Evolutionary conservation across 1,139 yeast species (phyloP).

Genomic region (Hemisphaericaspora xylofermentans): DNA sequence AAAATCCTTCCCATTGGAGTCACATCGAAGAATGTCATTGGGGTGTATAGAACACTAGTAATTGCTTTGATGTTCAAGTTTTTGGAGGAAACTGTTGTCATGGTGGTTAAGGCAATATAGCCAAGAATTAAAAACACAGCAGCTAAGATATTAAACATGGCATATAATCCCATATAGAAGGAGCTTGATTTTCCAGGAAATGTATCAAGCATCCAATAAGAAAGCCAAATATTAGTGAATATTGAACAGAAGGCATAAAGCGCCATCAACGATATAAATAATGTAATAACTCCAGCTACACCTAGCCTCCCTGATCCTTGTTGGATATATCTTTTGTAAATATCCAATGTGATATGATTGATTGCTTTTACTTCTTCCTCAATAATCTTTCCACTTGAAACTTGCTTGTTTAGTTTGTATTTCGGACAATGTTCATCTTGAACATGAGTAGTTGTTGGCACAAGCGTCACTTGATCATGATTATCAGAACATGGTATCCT

Average conservation of each 20-base stretch:
- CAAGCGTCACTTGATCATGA: conserved; percentile 14
- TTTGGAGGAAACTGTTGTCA: conserved; percentile 49
- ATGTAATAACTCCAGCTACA: conserved; percentile 19
- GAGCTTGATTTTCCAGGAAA: conserved; percentile 46
- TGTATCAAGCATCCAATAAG: conserved; percentile 70
- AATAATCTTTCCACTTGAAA: conserved; percentile 29
- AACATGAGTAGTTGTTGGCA: conserved; percentile 25
- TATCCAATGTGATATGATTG: conserved; percentile 27
- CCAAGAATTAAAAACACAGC: conserved; percentile 36
- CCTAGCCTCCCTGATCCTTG: conserved; percentile 54
- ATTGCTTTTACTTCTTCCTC: conserved; percentile 37
- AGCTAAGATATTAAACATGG: conserved; percentile 47
- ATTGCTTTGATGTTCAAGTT: conserved; percentile 42
- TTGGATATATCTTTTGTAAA: conserved; percentile 45
- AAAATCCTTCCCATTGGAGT: conserved; percentile 59
- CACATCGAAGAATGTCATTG: conserved; percentile 57
- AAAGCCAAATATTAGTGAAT: conserved; percentile 76
- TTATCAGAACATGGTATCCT: conserved; percentile 41
- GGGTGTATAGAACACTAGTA: conserved; percentile 44
- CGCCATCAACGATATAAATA: conserved; percentile 12
- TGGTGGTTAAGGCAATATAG: conserved; percentile 45
- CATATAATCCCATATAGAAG: conserved; percentile 70
- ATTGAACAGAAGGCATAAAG: conserved; percentile 55
- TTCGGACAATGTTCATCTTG: conserved; percentile 23
- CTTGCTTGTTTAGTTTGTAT: conserved; percentile 18